Percentiles rank a stretch among this genome's conserved stretches.
Conservation (phyloP, 2,329 filamentous ascomycete genomes). For the Pseudogymnoascus pannorum region DNA sequence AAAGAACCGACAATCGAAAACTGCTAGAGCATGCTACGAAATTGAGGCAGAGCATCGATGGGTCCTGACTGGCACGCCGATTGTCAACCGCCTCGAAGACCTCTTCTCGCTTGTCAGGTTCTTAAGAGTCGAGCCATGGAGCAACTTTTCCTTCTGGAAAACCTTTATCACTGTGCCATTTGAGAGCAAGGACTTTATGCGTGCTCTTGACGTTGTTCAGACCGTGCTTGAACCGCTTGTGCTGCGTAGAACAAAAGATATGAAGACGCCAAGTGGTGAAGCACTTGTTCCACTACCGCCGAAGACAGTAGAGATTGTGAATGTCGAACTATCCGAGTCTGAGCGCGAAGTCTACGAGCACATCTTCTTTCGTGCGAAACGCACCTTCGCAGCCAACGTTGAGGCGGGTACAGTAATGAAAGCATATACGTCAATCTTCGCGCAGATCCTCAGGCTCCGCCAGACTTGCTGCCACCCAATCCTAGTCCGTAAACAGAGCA, state of each 20-base stretch:
- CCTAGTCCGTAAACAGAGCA: constrained; percentile 74
- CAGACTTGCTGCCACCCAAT: constrained; percentile 93
- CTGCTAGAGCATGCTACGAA: constrained; percentile 89
- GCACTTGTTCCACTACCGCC: constrained; percentile 75
- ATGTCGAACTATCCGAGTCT: constrained; percentile 74
- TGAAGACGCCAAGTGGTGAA: constrained; percentile 86
- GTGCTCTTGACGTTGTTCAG: constrained; percentile 91
- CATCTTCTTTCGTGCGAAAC: constrained; percentile 76
- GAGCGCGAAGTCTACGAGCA: constrained; percentile 91
- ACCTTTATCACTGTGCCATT: constrained; percentile 98
- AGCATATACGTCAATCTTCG: constrained; percentile 94
- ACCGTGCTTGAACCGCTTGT: constrained; percentile 95
- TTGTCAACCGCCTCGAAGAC: constrained; percentile 92
- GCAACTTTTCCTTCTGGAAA: constrained; percentile 98
- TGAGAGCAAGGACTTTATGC: constrained; percentile 88
- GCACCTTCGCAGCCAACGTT: constrained; percentile 76
- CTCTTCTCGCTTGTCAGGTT: constrained; percentile 90
- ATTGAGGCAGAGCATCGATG: constrained; percentile 79
- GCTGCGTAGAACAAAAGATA: constrained; percentile 89
- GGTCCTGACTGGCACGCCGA: constrained; percentile 90
- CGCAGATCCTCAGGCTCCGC: constrained; percentile 84
- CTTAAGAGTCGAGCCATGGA: constrained; percentile 92
- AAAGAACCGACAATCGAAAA: constrained; percentile 86
- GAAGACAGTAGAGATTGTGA: constrained; percentile 75
- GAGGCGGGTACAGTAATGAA: constrained; percentile 91